These are phyloP conservation scores for Auriscalpium vulgare DNA, from an alignment of 768 basidiomycete genomes.

Conservation along the genomic window DNA sequence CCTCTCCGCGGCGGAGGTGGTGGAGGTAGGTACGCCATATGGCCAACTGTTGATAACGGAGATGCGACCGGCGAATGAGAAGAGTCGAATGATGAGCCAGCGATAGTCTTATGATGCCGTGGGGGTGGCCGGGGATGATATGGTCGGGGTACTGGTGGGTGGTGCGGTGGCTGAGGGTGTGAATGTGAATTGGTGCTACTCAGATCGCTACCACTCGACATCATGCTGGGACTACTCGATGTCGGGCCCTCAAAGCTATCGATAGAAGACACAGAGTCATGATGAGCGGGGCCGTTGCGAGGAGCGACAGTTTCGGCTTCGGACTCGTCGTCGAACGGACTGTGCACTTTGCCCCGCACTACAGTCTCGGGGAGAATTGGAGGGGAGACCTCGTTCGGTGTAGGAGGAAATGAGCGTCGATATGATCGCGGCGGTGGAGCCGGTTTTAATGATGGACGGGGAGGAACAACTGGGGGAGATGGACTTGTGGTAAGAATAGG, in stretches of 20 bases:
- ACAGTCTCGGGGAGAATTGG: not conserved
- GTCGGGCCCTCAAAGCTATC: constrained; percentile 12
- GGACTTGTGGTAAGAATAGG: not conserved
- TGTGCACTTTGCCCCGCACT: not conserved
- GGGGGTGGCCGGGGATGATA: not conserved
- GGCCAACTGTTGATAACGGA: not conserved
- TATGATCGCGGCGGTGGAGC: not conserved
- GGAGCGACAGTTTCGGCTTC: not conserved
- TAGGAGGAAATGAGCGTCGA: not conserved
- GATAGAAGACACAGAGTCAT: constrained; percentile 7
- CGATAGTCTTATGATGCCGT: not conserved
- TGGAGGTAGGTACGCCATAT: constrained; percentile 7
- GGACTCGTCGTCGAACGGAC: constrained; percentile 1
- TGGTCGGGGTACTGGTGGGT: not conserved
- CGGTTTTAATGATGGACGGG: not conserved
- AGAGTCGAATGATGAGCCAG: not conserved
- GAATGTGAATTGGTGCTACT: not conserved
- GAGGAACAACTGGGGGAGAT: not conserved
- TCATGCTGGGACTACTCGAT: constrained; percentile 31
- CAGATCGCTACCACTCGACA: constrained; percentile 31
- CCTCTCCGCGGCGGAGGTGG: constrained; percentile 12
- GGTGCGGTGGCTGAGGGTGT: not conserved
- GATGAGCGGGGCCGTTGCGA: not conserved
- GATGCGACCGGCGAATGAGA: not conserved
- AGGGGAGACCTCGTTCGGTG: not conserved